Base-by-base conservation (phyloP, 75 land plant genomes). In the Sequoiadendron giganteum region DNA sequence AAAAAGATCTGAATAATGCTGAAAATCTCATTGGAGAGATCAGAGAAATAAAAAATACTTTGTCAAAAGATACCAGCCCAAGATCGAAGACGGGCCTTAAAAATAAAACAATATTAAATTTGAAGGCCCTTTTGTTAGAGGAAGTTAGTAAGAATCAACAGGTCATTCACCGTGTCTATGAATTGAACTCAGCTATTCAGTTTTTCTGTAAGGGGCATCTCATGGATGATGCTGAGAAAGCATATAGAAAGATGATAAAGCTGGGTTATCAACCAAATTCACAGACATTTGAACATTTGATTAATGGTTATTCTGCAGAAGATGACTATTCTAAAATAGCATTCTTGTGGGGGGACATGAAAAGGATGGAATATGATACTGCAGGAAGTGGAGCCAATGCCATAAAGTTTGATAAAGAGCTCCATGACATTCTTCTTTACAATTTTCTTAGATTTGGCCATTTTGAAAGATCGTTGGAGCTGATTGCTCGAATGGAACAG, bases 401-500 rank as follows among this genome's bases (percentile, higher is more conserved):
- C 42, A 34, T 85, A 14, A 54, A 21, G 65, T 55, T 85, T 49
- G 86, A 85, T 48, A 88, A 91, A 39, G 95, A 94, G 72, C 86
- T 95, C 83, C 88, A 84, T 54, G 96, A 95, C 78, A 82, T 86
- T 39, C 73, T 95, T 84, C 88, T 95, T 0, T 70, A 85, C 80
- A 89, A 85, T 91, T 94, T 95, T 89, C 52, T 95, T 28, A 91
- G 85, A 85, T 93, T 93, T 40, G 95, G 96, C 36, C 94, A 93
- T 86, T 95, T 95, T 92, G 95, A 85, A 79, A 92, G 96, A 88
- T 92, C 92, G 32, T 84, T 93, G 93, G 96, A 95, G 86, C 80
- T 94, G 34, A 86, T 92, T 47, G 72, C 65, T 47, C 87, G 77
- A 40, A 92, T 92, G 95, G 86, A 68, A 55, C 83, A 90, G 65